Evolutionary conservation across 2,329 filamentous ascomycete species (phyloP).

Genomic region (Leptographium wingfieldii): DNA sequence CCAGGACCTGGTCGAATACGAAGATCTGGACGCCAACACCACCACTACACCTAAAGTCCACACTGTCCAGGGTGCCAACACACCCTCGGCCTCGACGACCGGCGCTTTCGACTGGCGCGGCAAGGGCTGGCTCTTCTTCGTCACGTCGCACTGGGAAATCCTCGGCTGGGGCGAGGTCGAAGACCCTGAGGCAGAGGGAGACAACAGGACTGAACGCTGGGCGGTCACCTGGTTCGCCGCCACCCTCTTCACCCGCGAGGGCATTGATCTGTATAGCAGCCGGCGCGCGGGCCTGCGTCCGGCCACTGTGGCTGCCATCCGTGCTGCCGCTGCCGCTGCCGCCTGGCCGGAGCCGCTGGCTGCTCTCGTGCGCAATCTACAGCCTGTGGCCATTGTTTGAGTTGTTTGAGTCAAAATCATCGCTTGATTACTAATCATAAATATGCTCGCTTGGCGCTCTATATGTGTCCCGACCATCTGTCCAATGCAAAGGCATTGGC

Average conservation of each 20-base stretch:
- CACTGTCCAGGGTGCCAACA: conserved; percentile 54
- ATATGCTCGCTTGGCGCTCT: neutral
- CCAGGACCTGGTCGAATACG: conserved; percentile 63
- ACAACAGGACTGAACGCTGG: conserved; percentile 43
- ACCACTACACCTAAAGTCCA: conserved; percentile 32
- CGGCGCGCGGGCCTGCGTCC: conserved; percentile 45
- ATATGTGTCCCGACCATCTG: too few relatives aligned
- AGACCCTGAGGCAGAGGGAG: conserved; percentile 19
- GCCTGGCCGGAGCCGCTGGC: conserved; percentile 41
- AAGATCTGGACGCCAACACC: conserved; percentile 23
- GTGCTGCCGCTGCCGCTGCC: conserved; percentile 18
- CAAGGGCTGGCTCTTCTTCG: conserved; percentile 60
- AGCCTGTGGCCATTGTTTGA: conserved; percentile 32
- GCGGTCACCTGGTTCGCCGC: conserved; percentile 75
- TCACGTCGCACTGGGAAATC: conserved; percentile 68
- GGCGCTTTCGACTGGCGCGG: conserved; percentile 63
- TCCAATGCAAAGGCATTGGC: too few relatives aligned
- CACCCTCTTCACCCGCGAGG: conserved; percentile 72
- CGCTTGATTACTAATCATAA: conserved; percentile 12
- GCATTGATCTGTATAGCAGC: conserved; percentile 65
- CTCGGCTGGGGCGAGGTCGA: conserved; percentile 55
- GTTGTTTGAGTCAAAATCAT: neutral
- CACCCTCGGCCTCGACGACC: conserved; percentile 18
- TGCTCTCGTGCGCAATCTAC: conserved; percentile 36
- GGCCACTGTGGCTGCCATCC: conserved; percentile 25